These are phyloP conservation scores for Colletotrichum zoysiae DNA, from an alignment of 2,329 filamentous ascomycete species.

Conservation along the genomic window DNA sequence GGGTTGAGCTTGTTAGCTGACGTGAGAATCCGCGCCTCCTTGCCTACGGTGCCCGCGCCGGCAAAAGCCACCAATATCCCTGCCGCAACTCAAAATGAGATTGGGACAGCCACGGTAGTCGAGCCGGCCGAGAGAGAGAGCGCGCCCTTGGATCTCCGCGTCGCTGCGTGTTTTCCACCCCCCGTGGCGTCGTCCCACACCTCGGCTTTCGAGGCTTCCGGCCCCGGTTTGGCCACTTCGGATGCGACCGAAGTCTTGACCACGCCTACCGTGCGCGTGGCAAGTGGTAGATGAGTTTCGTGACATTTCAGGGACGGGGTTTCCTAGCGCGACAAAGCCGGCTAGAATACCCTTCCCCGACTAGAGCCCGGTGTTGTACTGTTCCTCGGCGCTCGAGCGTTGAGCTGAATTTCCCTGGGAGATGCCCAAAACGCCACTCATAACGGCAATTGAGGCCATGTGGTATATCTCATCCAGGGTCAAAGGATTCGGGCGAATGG, in stretches of 20 bases:
- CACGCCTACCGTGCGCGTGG: neutral
- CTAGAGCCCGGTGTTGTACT: neutral
- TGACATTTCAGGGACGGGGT: no score
- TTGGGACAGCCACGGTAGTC: no score
- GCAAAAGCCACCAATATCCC: neutral
- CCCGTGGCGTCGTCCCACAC: neutral
- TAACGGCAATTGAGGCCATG: neutral
- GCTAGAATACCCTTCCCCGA: neutral
- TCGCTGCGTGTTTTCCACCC: no score
- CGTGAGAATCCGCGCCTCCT: neutral
- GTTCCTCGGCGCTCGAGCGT: constrained; percentile 3
- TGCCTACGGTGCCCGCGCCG: neutral
- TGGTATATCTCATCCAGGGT: neutral
- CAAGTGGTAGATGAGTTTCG: neutral
- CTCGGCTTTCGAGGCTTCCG: neutral
- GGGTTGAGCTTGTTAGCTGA: neutral
- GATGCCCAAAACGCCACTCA: constrained; percentile 3
- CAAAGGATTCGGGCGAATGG: no score
- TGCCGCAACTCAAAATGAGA: neutral
- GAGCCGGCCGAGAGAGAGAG: no score
- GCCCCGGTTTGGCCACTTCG: neutral
- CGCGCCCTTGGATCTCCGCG: neutral
- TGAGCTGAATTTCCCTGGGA: neutral
- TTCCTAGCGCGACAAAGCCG: neutral
- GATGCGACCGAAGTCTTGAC: neutral